These are phyloP conservation scores for Candida rishiriensis DNA, from an alignment of 805 yeast genomes.

Conservation along the genomic window DNA sequence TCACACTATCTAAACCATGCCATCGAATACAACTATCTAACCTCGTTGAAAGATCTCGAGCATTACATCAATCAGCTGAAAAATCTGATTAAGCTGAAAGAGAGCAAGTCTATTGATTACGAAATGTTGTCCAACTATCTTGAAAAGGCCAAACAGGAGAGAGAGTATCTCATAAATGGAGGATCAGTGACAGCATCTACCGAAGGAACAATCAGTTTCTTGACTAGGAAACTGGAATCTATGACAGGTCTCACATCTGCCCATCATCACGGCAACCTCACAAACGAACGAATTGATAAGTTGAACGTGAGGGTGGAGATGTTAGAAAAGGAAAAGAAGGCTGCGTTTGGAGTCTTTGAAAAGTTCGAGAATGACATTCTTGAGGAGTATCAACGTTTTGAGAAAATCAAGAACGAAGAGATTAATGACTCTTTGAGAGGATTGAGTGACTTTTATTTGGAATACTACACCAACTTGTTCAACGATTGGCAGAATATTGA, in stretches of 20 bases:
- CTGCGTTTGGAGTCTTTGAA: constrained; percentile 41
- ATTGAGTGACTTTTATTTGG: constrained; percentile 73
- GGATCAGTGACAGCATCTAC: constrained; percentile 32
- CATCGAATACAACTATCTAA: constrained; percentile 76
- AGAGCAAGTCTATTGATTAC: constrained; percentile 85
- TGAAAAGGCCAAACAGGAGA: constrained; percentile 64
- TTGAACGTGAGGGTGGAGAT: constrained; percentile 35
- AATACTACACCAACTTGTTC: constrained; percentile 64
- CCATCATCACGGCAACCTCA: constrained; percentile 36
- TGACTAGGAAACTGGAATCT: constrained; percentile 46
- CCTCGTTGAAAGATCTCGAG: constrained; percentile 80
- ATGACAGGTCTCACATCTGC: constrained; percentile 37
- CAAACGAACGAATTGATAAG: constrained; percentile 39
- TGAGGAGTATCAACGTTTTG: constrained; percentile 62
- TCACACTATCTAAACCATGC: constrained; percentile 32
- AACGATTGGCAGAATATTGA: constrained; percentile 58
- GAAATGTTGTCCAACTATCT: constrained; percentile 82
- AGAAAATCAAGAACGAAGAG: constrained; percentile 73
- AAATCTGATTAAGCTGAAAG: constrained; percentile 74
- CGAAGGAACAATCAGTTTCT: constrained; percentile 31
- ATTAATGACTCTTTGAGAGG: constrained; percentile 63
- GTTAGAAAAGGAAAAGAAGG: constrained; percentile 41
- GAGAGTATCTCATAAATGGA: constrained; percentile 32
- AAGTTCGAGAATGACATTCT: constrained; percentile 43
- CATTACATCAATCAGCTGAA: constrained; percentile 67